These are phyloP conservation scores for Blastobotrys illinoisensis DNA, from an alignment of 1,139 yeast species.

Conservation along the genomic window DNA sequence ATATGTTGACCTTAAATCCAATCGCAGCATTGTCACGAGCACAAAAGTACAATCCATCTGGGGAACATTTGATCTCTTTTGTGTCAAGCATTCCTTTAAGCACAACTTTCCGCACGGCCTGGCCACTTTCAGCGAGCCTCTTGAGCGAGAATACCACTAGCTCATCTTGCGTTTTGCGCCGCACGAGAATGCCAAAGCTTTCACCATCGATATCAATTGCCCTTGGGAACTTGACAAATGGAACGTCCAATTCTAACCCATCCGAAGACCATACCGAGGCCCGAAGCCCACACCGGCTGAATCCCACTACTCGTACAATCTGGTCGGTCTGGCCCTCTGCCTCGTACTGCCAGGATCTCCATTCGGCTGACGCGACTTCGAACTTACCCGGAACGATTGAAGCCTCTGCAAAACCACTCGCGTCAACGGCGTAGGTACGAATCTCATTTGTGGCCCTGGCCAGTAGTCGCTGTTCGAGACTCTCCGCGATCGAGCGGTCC, in stretches of 20 bases:
- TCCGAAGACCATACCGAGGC: constrained; percentile 22
- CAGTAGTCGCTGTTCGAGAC: constrained; percentile 22
- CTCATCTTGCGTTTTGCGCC: constrained; percentile 18
- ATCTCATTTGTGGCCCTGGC: constrained; percentile 17
- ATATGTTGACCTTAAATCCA: constrained; percentile 24
- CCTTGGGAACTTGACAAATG: background rate
- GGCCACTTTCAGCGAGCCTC: constrained; percentile 3
- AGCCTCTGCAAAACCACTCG: constrained; percentile 9
- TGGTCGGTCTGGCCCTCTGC: constrained; percentile 3
- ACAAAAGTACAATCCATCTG: constrained; percentile 23
- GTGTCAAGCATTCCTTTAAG: constrained; percentile 21
- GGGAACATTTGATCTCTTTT: constrained; percentile 21
- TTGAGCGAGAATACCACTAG: constrained; percentile 9
- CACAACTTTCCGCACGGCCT: constrained; percentile 6
- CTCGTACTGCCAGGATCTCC: constrained; percentile 17
- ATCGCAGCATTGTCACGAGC: constrained; percentile 23
- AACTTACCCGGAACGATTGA: constrained; percentile 18
- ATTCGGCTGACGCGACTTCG: constrained; percentile 17
- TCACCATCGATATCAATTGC: background rate
- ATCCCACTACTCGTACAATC: constrained; percentile 16
- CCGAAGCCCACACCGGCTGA: constrained; percentile 14
- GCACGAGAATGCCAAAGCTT: constrained; percentile 10
- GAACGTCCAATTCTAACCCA: constrained; percentile 18
- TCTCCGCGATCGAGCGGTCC: constrained; percentile 16
- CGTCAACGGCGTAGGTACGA: constrained; percentile 16